Evolutionary conservation across 2,329 filamentous ascomycete species (phyloP).

Genomic region (Colletotrichum brevisporum): DNA sequence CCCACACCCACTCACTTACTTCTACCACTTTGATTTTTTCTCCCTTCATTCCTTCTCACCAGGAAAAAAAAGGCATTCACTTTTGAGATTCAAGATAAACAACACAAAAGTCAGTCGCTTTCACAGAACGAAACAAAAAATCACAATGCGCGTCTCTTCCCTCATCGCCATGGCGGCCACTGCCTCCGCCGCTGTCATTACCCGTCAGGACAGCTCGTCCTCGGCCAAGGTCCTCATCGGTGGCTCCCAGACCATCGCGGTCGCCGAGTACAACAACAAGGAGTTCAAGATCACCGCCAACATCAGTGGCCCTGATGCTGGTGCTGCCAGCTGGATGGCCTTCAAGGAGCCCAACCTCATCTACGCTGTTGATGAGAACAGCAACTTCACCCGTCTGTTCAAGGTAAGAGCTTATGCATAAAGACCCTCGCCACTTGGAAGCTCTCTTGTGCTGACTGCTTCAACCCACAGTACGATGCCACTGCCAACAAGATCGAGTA

Average conservation of each 20-base stretch:
- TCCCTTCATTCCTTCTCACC: not conserved
- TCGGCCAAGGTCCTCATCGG: conserved; percentile 56
- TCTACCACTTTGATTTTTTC: not conserved
- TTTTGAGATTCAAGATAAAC: too few species aligned
- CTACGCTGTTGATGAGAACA: conserved; percentile 65
- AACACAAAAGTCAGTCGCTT: not conserved
- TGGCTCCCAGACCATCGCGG: conserved; percentile 55
- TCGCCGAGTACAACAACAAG: conserved; percentile 58
- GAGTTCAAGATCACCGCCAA: conserved; percentile 55
- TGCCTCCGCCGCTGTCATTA: conserved; percentile 32
- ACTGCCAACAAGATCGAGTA: conserved; percentile 48
- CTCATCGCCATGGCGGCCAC: conserved; percentile 27
- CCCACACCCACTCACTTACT: too few species aligned
- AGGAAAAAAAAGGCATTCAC: too few species aligned
- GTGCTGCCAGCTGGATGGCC: conserved; percentile 61
- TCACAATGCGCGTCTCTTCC: conserved; percentile 32
- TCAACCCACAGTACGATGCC: conserved; percentile 48
- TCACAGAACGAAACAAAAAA: not conserved
- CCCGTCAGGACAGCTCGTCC: conserved; percentile 19
- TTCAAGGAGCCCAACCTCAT: conserved; percentile 56
- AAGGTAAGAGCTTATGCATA: conserved; percentile 40
- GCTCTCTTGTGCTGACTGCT: conserved; percentile 6
- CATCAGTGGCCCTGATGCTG: conserved; percentile 47
- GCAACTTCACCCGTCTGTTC: conserved; percentile 56
- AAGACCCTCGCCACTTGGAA: not conserved